Conservation (phyloP, 768 basidiomycete genomes). For the Baorangia bicolor region DNA sequence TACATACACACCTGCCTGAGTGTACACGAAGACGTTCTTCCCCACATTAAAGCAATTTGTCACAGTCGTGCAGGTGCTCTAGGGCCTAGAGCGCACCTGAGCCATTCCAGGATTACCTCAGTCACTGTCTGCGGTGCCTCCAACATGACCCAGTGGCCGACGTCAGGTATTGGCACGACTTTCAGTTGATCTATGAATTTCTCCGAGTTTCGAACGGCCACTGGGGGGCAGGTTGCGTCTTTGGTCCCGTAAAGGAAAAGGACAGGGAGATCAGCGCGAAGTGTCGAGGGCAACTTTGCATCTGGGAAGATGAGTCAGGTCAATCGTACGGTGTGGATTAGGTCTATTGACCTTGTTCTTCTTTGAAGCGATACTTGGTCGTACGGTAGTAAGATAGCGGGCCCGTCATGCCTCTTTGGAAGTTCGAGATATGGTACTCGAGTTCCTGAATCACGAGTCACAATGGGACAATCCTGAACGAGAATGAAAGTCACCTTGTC, state of each 20-base stretch:
- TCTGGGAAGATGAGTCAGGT: conserved; percentile 29
- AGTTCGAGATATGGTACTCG: conserved; percentile 47
- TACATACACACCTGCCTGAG: too few relatives aligned
- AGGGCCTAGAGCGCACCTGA: conserved; percentile 24
- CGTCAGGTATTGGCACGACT: conserved; percentile 50
- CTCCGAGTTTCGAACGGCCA: conserved; percentile 41
- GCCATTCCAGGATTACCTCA: conserved; percentile 46
- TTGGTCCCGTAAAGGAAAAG: conserved; percentile 59
- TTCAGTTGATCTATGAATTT: conserved; percentile 53
- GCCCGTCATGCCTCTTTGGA: conserved; percentile 56
- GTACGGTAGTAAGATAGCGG: conserved; percentile 82
- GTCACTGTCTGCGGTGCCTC: conserved; percentile 59
- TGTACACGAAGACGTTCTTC: too few relatives aligned
- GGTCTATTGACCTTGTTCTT: conserved; percentile 46
- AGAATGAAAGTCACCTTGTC: conserved; percentile 13
- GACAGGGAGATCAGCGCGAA: conserved; percentile 52
- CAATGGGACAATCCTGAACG: not conserved
- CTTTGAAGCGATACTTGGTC: conserved; percentile 55
- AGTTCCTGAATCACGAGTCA: conserved; percentile 47
- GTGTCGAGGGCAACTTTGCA: conserved; percentile 42
- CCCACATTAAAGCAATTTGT: not conserved
- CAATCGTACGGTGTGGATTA: not conserved
- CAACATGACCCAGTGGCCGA: conserved; percentile 70
- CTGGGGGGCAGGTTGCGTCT: conserved; percentile 48
- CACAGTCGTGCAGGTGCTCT: conserved; percentile 1